Base-by-base conservation (phyloP, 306 rosid species). In the Rosa lucieae region DNA sequence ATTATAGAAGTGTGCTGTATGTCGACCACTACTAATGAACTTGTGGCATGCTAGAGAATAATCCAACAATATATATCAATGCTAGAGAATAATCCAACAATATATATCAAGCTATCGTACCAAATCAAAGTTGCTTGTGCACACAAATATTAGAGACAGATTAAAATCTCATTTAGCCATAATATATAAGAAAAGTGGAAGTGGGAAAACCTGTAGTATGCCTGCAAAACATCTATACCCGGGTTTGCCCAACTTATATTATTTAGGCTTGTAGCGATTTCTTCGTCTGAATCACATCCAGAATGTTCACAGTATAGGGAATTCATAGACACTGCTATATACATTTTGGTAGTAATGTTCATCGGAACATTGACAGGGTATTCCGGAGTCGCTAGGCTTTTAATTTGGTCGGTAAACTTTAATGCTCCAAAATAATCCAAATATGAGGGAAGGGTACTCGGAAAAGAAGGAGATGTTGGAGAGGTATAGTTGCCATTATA, bases 391-490 rank as follows among this genome's bases (percentile, higher is more conserved):
- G 67, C 70, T 10, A 79, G 40, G 82, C 82, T 79, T 62, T 77
- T 66, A 2, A 79, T 47, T n/a, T 52, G 67, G 35, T 49, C 52
- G 2, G 82, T 72, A 70, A 79, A 79, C 17, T 61, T 48, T 1
- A 61, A 35, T 0, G 77, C 73, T 72, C 18, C 21, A 47, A 75
- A 44, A 44, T 39, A 1, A 67, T 72, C 78, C 5, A 17, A 70
- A 23, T 18, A 70, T 15, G 66, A 79, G 0, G 82, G 82, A 11
- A 72, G 82, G 26, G 32, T 58, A 10, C 26, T 49, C 1, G 78
- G 78, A 26, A 72, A 63, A 1, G 12, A 79, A 37, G 8, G 78
- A 43, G 7, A 3, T 29, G 49, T 29, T 8, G 81, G 5, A 14
- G 70, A 44, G 5, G 35, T 56, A 10, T 55, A 11, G 49, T 4